Conservation (phyloP, 2,329 filamentous ascomycete species). For the Ceratocystis cacaofunesta region DNA sequence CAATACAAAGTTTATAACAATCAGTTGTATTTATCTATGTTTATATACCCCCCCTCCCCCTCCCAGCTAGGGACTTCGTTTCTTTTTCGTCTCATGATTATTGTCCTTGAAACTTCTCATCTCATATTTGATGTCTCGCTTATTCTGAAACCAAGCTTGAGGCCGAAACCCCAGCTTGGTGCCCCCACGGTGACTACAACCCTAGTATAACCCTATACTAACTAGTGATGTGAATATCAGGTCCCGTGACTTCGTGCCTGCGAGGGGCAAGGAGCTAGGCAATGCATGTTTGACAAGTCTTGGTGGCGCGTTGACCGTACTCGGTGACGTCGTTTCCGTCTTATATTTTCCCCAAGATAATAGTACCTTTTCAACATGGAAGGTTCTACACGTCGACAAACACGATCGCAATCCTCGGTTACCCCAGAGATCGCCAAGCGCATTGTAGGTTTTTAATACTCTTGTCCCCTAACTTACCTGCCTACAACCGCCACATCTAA, state of each 20-base stretch:
- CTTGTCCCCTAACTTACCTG: constrained; percentile 6
- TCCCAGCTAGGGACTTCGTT: not conserved
- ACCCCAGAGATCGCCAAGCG: constrained; percentile 40
- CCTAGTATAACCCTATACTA: not conserved
- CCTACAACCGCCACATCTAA: constrained; percentile 15
- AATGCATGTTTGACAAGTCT: not conserved
- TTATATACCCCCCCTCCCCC: not conserved
- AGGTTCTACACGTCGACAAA: not conserved
- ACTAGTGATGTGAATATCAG: not conserved
- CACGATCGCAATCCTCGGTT: constrained; percentile 17
- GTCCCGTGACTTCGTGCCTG: constrained; percentile 10
- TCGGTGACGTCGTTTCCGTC: not conserved
- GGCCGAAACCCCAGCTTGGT: not conserved
- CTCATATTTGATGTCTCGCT: constrained; percentile 6
- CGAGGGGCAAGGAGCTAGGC: not conserved
- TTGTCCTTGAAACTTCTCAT: constrained; percentile 2
- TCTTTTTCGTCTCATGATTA: constrained; percentile 4
- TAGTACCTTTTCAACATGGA: not conserved
- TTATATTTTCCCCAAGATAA: not conserved
- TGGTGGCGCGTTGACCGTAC: not conserved
- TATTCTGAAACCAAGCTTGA: not conserved
- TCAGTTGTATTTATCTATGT: not conserved
- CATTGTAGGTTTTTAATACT: constrained; percentile 31
- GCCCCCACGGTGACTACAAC: not conserved
- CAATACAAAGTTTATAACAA: not conserved